These are phyloP conservation scores for Amorphotheca resinae DNA, from an alignment of 495 filamentous ascomycete genomes.

Conservation along the genomic window DNA sequence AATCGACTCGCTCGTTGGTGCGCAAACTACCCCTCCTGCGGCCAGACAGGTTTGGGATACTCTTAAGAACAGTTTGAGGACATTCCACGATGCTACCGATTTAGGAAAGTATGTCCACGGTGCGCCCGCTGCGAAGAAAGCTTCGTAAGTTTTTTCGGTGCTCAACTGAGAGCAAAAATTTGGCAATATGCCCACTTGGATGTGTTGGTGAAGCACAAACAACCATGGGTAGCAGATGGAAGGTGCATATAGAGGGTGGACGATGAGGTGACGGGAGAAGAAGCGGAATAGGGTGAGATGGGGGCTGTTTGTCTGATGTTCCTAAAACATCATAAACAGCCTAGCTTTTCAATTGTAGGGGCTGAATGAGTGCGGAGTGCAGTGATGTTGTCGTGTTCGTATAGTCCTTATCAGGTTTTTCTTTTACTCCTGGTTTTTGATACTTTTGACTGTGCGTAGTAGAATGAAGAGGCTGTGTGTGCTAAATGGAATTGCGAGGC, in stretches of 20 bases:
- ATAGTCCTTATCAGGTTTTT: too few relatives aligned
- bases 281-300: background rate
- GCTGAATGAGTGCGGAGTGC: too few relatives aligned
- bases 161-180: background rate
- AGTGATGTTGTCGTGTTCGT: too few relatives aligned
- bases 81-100: slow-evolving; percentile 72
- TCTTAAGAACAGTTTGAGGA: slow-evolving; percentile 58
- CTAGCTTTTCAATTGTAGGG: too few relatives aligned
- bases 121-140: slow-evolving; percentile 18
- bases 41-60: slow-evolving; percentile 71
- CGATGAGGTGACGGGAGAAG: background rate
- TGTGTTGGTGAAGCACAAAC: slow-evolving; percentile 10
- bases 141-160: slow-evolving; percentile 8
- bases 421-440: too few relatives aligned
- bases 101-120: slow-evolving; percentile 16
- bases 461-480: too few relatives aligned
- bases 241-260: background rate
- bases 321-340: too few relatives aligned
- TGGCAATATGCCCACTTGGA: background rate
- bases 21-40: slow-evolving; percentile 78
- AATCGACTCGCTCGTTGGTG: slow-evolving; percentile 67
- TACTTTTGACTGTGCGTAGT: too few relatives aligned
- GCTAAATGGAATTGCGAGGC: too few relatives aligned
- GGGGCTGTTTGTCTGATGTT: too few relatives aligned
- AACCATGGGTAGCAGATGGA: background rate